Evolutionary conservation across 108 stramenopile species (phyloP).

Genomic region (Nitzschia palea): DNA sequence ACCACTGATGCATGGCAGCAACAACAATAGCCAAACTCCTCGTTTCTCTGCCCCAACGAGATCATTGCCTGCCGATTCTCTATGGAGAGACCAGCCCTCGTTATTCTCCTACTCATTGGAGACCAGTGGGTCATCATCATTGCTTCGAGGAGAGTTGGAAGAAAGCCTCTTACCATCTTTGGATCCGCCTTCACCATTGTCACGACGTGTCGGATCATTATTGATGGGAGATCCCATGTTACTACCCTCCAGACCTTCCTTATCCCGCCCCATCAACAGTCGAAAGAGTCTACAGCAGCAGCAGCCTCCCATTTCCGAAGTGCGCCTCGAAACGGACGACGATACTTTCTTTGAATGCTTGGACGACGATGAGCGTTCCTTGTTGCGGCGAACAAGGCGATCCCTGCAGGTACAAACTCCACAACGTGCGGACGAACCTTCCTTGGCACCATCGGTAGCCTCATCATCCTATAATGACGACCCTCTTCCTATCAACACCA

Average conservation of each 20-base stretch:
- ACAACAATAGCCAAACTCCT: background rate
- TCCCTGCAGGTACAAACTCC: slow-evolving; percentile 9
- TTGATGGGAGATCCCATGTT: slow-evolving; percentile 8
- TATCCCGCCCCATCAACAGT: too few relatives aligned
- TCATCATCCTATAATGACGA: background rate
- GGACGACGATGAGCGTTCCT: slow-evolving; percentile 9
- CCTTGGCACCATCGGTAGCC: background rate
- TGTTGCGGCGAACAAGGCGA: slow-evolving; percentile 20
- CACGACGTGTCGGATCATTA: slow-evolving; percentile 13
- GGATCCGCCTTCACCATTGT: slow-evolving; percentile 16
- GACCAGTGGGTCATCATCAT: too few relatives aligned
- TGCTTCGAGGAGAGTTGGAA: too few relatives aligned
- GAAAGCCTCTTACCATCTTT: too few relatives aligned
- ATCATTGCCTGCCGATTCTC: background rate
- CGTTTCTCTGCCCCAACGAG: background rate
- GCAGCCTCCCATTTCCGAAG: slow-evolving; percentile 23
- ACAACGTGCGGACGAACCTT: background rate
- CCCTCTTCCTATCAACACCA: background rate
- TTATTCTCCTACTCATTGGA: background rate
- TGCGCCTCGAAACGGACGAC: slow-evolving; percentile 9
- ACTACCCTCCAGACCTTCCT: too few relatives aligned
- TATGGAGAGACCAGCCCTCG: background rate
- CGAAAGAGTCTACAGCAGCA: slow-evolving; percentile 11
- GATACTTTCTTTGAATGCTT: slow-evolving; percentile 29
- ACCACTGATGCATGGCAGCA: slow-evolving; percentile 23